Conservation (phyloP, 139 green algal species). For the Chlorella sp. region DNA sequence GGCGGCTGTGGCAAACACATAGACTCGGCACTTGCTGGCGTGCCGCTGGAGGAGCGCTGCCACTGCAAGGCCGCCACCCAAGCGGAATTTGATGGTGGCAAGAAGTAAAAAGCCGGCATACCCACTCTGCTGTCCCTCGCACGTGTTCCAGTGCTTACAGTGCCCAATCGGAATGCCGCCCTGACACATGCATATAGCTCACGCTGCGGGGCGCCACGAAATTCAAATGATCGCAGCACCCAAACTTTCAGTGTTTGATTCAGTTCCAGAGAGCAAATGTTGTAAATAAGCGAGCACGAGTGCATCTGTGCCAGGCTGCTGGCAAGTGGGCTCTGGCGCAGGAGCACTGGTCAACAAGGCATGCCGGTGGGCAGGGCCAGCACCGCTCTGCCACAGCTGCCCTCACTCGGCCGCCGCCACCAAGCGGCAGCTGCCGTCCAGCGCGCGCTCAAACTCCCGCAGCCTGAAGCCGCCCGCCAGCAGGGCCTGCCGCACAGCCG, state of each 20-base stretch:
- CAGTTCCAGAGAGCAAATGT: too few species aligned
- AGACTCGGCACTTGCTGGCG: conserved; percentile 22
- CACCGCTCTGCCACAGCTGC: too few species aligned
- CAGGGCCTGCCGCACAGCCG: background rate
- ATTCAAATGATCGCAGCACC: background rate
- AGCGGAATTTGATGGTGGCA: background rate
- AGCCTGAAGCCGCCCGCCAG: background rate
- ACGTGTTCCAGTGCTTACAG: background rate
- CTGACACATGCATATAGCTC: too few species aligned
- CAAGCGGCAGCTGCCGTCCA: background rate
- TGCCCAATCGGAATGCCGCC: background rate
- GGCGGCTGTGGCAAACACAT: conserved; percentile 29
- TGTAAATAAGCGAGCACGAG: background rate
- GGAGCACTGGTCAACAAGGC: too few species aligned
- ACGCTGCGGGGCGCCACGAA: too few species aligned
- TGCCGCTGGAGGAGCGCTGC: conserved; percentile 38
- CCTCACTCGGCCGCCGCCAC: background rate
- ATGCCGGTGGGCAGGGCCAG: too few species aligned
- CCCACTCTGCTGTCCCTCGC: background rate
- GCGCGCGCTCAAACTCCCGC: background rate
- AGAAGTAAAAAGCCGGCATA: background rate
- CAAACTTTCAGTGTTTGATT: background rate
- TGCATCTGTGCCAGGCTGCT: too few species aligned
- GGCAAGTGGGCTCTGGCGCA: too few species aligned
- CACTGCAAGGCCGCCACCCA: conserved; percentile 33